These are phyloP conservation scores for Dittrichia graveolens DNA, from an alignment of 129 eudicot genomes.

Conservation along the genomic window DNA sequence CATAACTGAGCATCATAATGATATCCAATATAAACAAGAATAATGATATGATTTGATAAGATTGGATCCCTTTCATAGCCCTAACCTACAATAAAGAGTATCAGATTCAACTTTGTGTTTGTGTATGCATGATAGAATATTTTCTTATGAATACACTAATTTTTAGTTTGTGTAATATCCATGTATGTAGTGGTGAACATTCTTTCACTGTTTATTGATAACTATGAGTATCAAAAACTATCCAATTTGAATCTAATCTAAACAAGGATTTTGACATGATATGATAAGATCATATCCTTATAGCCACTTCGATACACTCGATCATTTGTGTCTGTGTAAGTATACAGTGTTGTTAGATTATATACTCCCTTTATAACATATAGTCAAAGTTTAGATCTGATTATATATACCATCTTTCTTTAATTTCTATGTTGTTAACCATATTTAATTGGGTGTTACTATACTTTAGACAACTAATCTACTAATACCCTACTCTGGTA, in stretches of 20 bases:
- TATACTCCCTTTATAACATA: too few relatives aligned
- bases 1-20: constrained; percentile 8
- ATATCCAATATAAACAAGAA: constrained; percentile 26
- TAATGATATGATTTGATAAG: constrained; percentile 28
- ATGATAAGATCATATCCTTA: constrained; percentile 2
- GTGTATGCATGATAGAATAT: background rate
- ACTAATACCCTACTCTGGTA: too few relatives aligned
- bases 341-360: too few relatives aligned
- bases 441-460: too few relatives aligned
- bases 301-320: too few relatives aligned
- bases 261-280: background rate
- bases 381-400: too few relatives aligned
- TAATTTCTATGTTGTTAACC: too few relatives aligned
- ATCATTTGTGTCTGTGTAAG: too few relatives aligned
- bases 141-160: background rate
- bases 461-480: too few relatives aligned
- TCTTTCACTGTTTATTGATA: background rate
- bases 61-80: constrained; percentile 28
- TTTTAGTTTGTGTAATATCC: background rate
- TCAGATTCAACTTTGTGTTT: background rate
- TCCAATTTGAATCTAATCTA: constrained; percentile 7
- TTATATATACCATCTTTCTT: too few relatives aligned
- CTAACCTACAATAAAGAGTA: constrained; percentile 24
- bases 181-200: background rate
- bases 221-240: background rate